phyloP scores from a whole-genome alignment of 768 basidiomycete genomes.

The Termitomyces sp. region DNA sequence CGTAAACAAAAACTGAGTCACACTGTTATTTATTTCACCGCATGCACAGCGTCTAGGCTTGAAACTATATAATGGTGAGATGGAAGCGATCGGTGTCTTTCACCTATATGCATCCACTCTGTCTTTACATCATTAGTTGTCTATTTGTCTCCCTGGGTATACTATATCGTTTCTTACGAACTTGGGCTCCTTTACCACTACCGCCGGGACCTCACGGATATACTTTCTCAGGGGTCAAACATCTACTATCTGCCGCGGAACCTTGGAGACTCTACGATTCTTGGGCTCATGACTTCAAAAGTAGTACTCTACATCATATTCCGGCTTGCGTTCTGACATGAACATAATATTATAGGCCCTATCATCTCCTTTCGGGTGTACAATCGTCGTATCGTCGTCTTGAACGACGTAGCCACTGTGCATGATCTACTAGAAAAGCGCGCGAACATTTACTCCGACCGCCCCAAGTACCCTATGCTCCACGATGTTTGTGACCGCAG shows the following conservation, averaged over 20 bases:
- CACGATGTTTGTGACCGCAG: constrained; percentile 37
- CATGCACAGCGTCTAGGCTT: constrained; percentile 1
- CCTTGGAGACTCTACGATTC: constrained; percentile 23
- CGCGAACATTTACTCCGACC: constrained; percentile 49
- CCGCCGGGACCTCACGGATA: constrained; percentile 22
- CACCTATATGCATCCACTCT: constrained; percentile 4
- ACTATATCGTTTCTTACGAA: background rate
- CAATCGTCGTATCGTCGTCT: constrained; percentile 40
- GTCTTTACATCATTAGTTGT: background rate
- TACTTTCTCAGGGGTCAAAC: constrained; percentile 18
- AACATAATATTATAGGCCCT: constrained; percentile 22
- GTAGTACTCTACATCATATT: constrained; percentile 6
- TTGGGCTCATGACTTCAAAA: constrained; percentile 18
- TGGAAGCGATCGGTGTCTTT: background rate
- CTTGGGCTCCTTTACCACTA: constrained; percentile 10
- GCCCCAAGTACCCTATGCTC: constrained; percentile 42
- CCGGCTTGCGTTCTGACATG: background rate
- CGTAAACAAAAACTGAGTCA: constrained; percentile 5
- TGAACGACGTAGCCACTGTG: constrained; percentile 40
- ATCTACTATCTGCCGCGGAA: constrained; percentile 15
- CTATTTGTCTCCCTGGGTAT: constrained; percentile 1
- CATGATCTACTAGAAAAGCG: constrained; percentile 46
- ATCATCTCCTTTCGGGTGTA: constrained; percentile 43
- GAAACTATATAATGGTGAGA: constrained; percentile 1
- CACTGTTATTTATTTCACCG: background rate